phyloP scores from a whole-genome alignment of 1,139 yeast genomes.

The Pichia sp. region DNA sequence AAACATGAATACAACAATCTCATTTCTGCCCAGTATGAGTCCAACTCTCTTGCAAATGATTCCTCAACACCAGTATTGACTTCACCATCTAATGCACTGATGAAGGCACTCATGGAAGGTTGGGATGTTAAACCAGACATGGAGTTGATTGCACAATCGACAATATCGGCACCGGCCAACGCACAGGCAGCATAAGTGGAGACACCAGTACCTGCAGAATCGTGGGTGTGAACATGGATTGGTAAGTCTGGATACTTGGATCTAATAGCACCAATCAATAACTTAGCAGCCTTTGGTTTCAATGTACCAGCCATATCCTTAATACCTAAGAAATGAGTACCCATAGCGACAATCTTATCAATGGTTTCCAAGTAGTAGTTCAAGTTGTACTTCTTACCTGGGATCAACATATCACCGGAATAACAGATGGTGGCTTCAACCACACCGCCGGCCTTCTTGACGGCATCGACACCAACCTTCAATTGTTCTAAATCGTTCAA shows the following conservation, averaged over 20 bases:
- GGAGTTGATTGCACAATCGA: slow-evolving; percentile 96
- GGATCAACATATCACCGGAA: slow-evolving; percentile 97
- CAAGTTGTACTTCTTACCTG: slow-evolving; percentile 93
- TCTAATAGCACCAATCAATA: slow-evolving; percentile 78
- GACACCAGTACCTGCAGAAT: slow-evolving; percentile 99
- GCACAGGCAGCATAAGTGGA: slow-evolving; percentile 97
- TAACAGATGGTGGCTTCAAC: slow-evolving; percentile 98
- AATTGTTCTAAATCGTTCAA: slow-evolving; percentile 95
- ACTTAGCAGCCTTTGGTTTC: slow-evolving; percentile 90
- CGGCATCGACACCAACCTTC: slow-evolving; percentile 97
- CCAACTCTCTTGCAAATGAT: slow-evolving; percentile 73
- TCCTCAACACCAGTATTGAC: slow-evolving; percentile 72
- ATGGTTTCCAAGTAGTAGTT: slow-evolving; percentile 83
- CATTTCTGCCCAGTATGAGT: slow-evolving; percentile 98
- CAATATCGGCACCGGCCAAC: slow-evolving; percentile 95
- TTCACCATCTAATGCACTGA: slow-evolving; percentile 91
- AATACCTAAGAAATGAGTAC: slow-evolving; percentile 95
- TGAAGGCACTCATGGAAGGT: slow-evolving; percentile 90
- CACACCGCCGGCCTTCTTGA: slow-evolving; percentile 97
- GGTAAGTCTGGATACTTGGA: slow-evolving; percentile 89
- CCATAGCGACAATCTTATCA: slow-evolving; percentile 84
- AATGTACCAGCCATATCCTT: slow-evolving; percentile 99
- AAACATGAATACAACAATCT: slow-evolving; percentile 94
- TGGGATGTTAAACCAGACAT: slow-evolving; percentile 99
- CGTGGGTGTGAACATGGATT: slow-evolving; percentile 98